Base-by-base conservation (phyloP, 1,284 basidiomycete species). In the Austropuccinia psidii region DNA sequence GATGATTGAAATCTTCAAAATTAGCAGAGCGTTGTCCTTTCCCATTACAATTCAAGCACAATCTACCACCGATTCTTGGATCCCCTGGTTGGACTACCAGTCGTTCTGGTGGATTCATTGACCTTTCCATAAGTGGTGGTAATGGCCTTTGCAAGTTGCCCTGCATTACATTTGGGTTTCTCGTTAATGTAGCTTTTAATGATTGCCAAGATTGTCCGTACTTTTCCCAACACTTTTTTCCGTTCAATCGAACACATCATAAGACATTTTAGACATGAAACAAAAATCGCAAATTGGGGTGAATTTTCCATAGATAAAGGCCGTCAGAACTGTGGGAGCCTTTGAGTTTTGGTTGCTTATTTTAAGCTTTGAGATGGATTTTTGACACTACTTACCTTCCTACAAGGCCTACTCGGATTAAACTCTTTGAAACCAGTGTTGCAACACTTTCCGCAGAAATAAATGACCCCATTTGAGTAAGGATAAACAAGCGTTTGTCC, bases 391-490 rank as follows among this genome's bases (percentile, higher is more conserved):
- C 37, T 43, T 31, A 37, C 60, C 31, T 72, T 74, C 17, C 70
- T 45, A 47, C 76, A 77, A 6, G 76, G 76, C n/a, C 73, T 58
- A 6, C 70, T 64, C 6, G 76, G 76, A 50, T 77, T 75, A 49
- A 73, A 73, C 7, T 52, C 54, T 54, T 77, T 77, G 24, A 49
- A 76, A 19, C 76, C 76, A 13, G 70, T 76, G 47, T 76, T 75
- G 21, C 43, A 43, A 52, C 76, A 77, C 37, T 76, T 76, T 0
- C 64, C 39, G 49, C 76, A 77, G 13, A 54, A 33, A 64, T 68
- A 65, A 15, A 31, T 41, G 0, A 41, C 37, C 1, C 33, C 29
- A 58, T 58, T 47, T 24, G 41, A 13, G 45, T 33, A 35, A 2
- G 75, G 68, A 66, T 76, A 77, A 47, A 76, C 58, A 27, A 77